phyloP scores from a whole-genome alignment of 345 rosid species.

The Corymbia maculata region DNA sequence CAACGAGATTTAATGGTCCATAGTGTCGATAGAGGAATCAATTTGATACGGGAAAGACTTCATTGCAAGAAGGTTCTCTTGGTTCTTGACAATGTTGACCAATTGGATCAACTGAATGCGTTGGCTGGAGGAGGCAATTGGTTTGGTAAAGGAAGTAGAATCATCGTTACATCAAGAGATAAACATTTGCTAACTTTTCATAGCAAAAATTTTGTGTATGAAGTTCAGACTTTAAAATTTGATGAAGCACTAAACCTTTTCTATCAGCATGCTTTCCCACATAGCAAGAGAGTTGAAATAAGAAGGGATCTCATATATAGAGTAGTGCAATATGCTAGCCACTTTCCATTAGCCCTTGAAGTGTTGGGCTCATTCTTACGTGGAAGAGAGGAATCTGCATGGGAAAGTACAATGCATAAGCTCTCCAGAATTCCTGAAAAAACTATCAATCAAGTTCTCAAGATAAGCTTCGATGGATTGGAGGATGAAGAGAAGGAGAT shows the following conservation, averaged over 20 bases:
- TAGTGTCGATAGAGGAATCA: fast-evolving
- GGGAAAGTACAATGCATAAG: not conserved
- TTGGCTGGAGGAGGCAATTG: not conserved
- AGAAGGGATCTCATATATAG: not conserved
- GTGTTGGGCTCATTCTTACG: not conserved
- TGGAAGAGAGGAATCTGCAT: not conserved
- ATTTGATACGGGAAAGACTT: not conserved
- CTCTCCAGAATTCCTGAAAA: not conserved
- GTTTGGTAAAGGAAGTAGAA: not conserved
- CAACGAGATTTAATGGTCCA: fast-evolving
- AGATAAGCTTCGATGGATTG: not conserved
- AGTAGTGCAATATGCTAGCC: not conserved
- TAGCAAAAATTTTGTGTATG: not conserved
- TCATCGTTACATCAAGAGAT: not conserved
- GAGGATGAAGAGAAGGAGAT: not conserved
- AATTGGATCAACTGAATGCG: not conserved
- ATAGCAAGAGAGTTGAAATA: not conserved
- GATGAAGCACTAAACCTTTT: not conserved
- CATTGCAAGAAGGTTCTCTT: not conserved
- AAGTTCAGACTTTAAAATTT: fast-evolving
- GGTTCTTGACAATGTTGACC: not conserved
- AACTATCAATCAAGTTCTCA: not conserved
- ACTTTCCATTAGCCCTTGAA: not conserved
- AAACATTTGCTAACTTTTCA: not conserved
- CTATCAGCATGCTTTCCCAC: fast-evolving